A percentile compares a stretch with the other conserved stretches of the same genome.
These are phyloP conservation scores for Populus hybrid DNA, from an alignment of 441 rosid genomes.

Conservation along the genomic window DNA sequence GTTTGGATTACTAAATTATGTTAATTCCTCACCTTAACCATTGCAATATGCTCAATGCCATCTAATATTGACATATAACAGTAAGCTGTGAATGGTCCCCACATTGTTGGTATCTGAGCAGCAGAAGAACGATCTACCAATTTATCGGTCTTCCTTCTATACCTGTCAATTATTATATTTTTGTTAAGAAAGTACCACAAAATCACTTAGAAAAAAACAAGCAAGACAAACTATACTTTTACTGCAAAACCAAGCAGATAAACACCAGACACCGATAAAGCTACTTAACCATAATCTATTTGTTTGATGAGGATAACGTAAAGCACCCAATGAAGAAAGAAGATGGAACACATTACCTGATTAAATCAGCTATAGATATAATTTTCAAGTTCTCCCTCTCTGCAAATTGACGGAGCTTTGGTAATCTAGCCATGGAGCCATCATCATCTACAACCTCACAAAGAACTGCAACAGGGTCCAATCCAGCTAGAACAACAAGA, in stretches of 20 bases:
- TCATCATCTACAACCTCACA: conserved; percentile 85
- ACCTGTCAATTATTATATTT: conserved; percentile 38
- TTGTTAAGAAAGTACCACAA: neutral
- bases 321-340: neutral
- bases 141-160: conserved; percentile 75
- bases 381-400: conserved; percentile 62
- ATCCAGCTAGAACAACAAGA: conserved; percentile 83
- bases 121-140: conserved; percentile 70
- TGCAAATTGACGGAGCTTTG: conserved; percentile 73
- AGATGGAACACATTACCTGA: conserved; percentile 43
- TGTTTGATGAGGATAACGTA: conserved; percentile 4
- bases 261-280: neutral
- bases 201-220: neutral
- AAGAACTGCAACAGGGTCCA: conserved; percentile 71
- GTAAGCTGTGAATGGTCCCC: conserved; percentile 87
- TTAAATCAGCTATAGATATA: conserved; percentile 85
- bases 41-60: conserved; percentile 90
- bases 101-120: conserved; percentile 78
- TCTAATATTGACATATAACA: conserved; percentile 75
- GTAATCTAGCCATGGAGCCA: conserved; percentile 85
- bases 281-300: neutral
- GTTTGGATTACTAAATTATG: neutral
- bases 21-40: conserved; percentile 75
- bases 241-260: neutral
- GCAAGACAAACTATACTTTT: neutral